Evolutionary conservation across 108 stramenopile species (phyloP).

Genomic region (Pelagomonas calceolata): DNA sequence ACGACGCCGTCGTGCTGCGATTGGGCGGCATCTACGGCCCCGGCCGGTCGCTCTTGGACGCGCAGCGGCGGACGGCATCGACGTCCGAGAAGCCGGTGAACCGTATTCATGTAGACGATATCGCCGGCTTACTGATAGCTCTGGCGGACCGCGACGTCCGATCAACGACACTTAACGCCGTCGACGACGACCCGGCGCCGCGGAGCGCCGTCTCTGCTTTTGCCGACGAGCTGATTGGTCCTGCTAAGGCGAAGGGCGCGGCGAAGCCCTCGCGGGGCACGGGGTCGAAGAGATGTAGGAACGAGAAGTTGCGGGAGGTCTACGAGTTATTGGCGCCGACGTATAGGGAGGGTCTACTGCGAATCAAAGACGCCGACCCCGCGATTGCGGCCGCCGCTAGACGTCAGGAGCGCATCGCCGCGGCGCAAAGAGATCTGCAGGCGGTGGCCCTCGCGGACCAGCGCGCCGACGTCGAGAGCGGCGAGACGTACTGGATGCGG

Average conservation of each 20-base stretch:
- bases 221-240: constrained; percentile 25
- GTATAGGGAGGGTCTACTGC: neutral
- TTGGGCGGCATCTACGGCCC: neutral
- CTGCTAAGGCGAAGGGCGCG: neutral
- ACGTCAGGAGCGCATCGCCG: no score
- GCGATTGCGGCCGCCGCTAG: no score
- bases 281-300: neutral
- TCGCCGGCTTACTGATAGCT: constrained; percentile 40
- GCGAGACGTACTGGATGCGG: no score
- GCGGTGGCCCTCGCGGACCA: no score
- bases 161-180: constrained; percentile 40
- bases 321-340: neutral
- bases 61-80: no score
- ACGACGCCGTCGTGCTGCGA: neutral
- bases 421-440: no score
- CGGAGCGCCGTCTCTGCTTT: constrained; percentile 38
- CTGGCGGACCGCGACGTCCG: constrained; percentile 16
- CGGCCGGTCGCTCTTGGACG: neutral
- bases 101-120: constrained; percentile 51
- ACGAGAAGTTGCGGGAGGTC: neutral
- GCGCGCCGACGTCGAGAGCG: no score
- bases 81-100: neutral
- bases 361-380: no score
- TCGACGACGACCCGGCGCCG: constrained; percentile 51
- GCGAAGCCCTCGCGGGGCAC: neutral